Evolutionary conservation across 2,329 filamentous ascomycete species (phyloP), one percentile per base, ranked within the genome.

Genomic region (Thelonectria discophora): DNA sequence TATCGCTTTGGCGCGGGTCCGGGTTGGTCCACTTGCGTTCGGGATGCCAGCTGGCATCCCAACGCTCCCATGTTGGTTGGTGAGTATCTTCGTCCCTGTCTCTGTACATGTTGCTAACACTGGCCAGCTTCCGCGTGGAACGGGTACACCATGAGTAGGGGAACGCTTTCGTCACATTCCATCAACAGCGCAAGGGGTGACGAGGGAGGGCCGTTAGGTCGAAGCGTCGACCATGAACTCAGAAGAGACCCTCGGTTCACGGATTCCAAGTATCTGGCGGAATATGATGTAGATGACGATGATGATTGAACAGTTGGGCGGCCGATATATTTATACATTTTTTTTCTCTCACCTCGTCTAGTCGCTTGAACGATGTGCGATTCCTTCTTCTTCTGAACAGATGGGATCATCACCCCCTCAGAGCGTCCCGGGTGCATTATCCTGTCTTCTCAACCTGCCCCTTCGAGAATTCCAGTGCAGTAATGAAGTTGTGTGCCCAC

Each of bases 1-100:
- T 89, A 88, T 69, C 82, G 86, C 45, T 81, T 82, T 27, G 81
- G 86, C n/a, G 84, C 86, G 30, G 77, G 82, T 27, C 79, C 81
- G 0, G 78, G 80, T 10, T 94, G 91, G 90, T 85, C 85, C 64
- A 93, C 92, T 0, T 92, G 92, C 67, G 92, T 97, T 18, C 84
- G 94, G 34, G 94, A 97, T 80, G 92, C 91, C 20, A 93, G 90
- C 72, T 97, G 94, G 94, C 93, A 97, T 79, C 94, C 94, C 0
- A 90, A 84, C 66, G 92, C 90, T 2, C 93, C 93, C 1, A 82
- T 97, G 42, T 82, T 97, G 65, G 93, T 84, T 71, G 84, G 84
- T 86, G 74, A 78, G 82, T 80, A 47, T 13, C 12, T 10, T 2
- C 9, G 10, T 2, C 9, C 20, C 5, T n/a, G 5, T 20, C 10